phyloP scores from a whole-genome alignment of 441 rosid species.

The Viola pubescens region DNA sequence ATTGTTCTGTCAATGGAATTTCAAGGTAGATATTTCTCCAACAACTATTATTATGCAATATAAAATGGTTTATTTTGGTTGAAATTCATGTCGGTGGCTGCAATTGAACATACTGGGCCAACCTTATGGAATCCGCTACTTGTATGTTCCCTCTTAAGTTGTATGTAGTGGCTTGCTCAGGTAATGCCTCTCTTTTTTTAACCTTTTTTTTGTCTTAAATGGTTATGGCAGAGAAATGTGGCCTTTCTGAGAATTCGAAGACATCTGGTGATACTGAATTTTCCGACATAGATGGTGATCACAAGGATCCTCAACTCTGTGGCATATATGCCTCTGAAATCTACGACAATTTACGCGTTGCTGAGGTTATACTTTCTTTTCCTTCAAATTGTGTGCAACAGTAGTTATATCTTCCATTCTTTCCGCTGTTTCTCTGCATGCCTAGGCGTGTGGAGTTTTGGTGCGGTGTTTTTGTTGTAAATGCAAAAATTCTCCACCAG shows the following conservation, averaged over 20 bases:
- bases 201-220: slow-evolving; percentile 22
- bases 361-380: slow-evolving; percentile 49
- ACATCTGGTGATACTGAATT: slow-evolving; percentile 30
- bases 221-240: slow-evolving; percentile 33
- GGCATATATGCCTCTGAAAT: slow-evolving; percentile 62
- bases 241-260: slow-evolving; percentile 22
- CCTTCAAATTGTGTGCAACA: neutral
- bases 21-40: too few relatives aligned
- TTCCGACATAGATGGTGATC: slow-evolving; percentile 49
- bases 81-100: too few relatives aligned
- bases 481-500: neutral
- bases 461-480: neutral
- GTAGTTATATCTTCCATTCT: neutral
- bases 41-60: too few relatives aligned
- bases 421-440: neutral
- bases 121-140: too few relatives aligned
- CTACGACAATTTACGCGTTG: slow-evolving; percentile 47
- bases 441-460: too few relatives aligned
- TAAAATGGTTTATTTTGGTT: too few relatives aligned
- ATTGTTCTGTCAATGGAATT: too few relatives aligned
- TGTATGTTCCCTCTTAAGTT: too few relatives aligned
- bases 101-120: too few relatives aligned
- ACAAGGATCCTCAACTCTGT: slow-evolving; percentile 56
- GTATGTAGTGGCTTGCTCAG: too few relatives aligned
- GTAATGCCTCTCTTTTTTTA: too few relatives aligned